These are phyloP conservation scores for Ceratopteris richardii DNA, from an alignment of 75 land plant species.

Conservation along the genomic window DNA sequence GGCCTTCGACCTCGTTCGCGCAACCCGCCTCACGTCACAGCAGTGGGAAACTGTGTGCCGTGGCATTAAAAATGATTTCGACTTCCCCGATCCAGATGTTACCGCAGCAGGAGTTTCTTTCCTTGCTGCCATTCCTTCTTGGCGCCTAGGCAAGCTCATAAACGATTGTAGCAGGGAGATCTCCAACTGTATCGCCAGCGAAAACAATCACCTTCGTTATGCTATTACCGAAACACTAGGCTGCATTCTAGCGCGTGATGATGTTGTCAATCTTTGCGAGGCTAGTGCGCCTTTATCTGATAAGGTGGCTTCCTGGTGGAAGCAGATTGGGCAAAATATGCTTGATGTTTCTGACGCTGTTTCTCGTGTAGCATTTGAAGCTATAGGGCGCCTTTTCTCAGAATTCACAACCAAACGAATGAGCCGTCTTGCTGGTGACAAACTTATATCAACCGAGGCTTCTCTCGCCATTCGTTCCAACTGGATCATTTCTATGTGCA, in stretches of 20 bases:
- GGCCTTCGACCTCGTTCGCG: slow-evolving; percentile 88
- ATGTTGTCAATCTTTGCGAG: slow-evolving; percentile 76
- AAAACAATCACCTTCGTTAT: slow-evolving; percentile 50
- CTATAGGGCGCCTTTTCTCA: slow-evolving; percentile 74
- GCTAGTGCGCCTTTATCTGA: slow-evolving; percentile 58
- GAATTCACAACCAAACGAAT: slow-evolving; percentile 86
- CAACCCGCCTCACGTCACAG: slow-evolving; percentile 76
- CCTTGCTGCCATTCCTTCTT: slow-evolving; percentile 75
- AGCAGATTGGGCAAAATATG: slow-evolving; percentile 65
- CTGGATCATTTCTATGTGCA: slow-evolving; percentile 70
- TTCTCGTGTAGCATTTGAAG: slow-evolving; percentile 72
- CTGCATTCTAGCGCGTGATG: slow-evolving; percentile 83
- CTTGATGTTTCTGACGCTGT: slow-evolving; percentile 73
- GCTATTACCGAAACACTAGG: slow-evolving; percentile 83
- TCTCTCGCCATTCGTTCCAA: slow-evolving; percentile 82
- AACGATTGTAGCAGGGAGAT: slow-evolving; percentile 64
- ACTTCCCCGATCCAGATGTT: slow-evolving; percentile 96
- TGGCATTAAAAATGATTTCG: slow-evolving; percentile 72
- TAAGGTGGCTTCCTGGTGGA: slow-evolving; percentile 76
- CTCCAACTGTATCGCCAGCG: slow-evolving; percentile 48
- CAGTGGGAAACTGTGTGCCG: slow-evolving; percentile 85
- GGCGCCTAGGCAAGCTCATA: slow-evolving; percentile 61
- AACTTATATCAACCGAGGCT: slow-evolving; percentile 79
- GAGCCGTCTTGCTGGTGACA: slow-evolving; percentile 94
- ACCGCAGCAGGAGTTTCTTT: slow-evolving; percentile 86